Percentiles rank a stretch among this genome's conserved stretches.
phyloP scores from a whole-genome alignment of 441 rosid genomes.

The Gossypium schwendimanii region DNA sequence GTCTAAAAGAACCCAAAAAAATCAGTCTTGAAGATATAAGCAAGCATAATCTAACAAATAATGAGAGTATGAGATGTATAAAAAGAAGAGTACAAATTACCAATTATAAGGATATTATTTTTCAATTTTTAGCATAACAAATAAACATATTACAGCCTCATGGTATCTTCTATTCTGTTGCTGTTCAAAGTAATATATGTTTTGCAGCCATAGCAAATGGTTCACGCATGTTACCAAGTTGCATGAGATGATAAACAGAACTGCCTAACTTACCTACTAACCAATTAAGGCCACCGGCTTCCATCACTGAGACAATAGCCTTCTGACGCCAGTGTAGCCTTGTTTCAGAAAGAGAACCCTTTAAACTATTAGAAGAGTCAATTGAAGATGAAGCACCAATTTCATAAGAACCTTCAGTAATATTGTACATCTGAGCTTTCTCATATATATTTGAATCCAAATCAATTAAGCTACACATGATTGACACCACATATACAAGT shows the following conservation, averaged over 20 bases:
- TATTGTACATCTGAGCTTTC: conserved; percentile 34
- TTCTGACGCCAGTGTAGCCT: conserved; percentile 56
- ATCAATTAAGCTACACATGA: conserved; percentile 47
- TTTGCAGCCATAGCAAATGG: neutral
- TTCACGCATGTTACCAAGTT: conserved; percentile 7
- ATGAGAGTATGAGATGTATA: neutral
- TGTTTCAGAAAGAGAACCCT: conserved; percentile 30
- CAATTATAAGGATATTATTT: neutral
- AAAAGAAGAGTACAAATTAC: neutral
- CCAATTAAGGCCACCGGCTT: conserved; percentile 89
- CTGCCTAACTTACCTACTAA: conserved; percentile 92
- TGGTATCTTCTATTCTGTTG: neutral
- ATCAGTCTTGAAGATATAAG: neutral
- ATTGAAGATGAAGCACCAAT: conserved; percentile 20
- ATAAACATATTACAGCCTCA: neutral
- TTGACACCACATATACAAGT: conserved; percentile 56
- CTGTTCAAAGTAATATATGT: neutral
- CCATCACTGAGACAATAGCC: conserved; percentile 75
- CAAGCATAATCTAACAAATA: neutral
- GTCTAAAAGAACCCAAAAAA: conserved; percentile 5
- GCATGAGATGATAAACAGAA: conserved; percentile 21
- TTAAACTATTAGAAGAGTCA: conserved; percentile 25
- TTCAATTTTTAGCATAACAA: neutral
- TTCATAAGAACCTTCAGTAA: conserved; percentile 23
- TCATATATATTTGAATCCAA: conserved; percentile 31